A percentile compares a stretch with the other conserved stretches of the same genome.
These are phyloP conservation scores for Rugonectria rugulosa DNA, from an alignment of 2,329 filamentous ascomycete genomes.

Conservation along the genomic window DNA sequence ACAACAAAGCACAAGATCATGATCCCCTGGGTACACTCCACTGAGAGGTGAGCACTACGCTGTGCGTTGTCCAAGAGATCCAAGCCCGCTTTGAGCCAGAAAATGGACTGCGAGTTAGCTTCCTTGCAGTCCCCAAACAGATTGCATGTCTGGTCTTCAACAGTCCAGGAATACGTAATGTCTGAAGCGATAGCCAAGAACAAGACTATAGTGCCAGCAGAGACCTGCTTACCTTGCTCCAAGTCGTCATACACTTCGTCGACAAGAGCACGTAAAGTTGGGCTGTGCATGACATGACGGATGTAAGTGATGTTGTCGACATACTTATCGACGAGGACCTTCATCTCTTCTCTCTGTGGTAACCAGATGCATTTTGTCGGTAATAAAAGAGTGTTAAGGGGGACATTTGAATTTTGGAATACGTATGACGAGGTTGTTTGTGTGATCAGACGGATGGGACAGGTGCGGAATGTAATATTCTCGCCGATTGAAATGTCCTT, in stretches of 20 bases:
- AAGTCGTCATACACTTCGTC: slow-evolving; percentile 43
- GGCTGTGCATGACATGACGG: slow-evolving; percentile 43
- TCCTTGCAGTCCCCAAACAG: slow-evolving; percentile 34
- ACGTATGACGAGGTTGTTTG: slow-evolving; percentile 42
- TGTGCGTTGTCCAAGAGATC: slow-evolving; percentile 44
- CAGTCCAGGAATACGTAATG: slow-evolving; percentile 43
- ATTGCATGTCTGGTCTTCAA: slow-evolving; percentile 29
- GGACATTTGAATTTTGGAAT: slow-evolving; percentile 38
- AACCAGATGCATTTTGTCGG: slow-evolving; percentile 46
- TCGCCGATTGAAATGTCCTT: slow-evolving; percentile 44
- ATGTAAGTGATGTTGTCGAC: slow-evolving; percentile 40
- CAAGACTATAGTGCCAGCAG: slow-evolving; percentile 38
- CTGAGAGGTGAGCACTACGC: slow-evolving; percentile 31
- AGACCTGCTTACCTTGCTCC: slow-evolving; percentile 31
- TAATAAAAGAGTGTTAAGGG: slow-evolving; percentile 30
- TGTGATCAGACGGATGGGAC: slow-evolving; percentile 43
- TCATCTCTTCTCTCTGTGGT: slow-evolving; percentile 43
- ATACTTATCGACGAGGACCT: slow-evolving; percentile 42
- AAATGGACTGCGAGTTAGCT: slow-evolving; percentile 35
- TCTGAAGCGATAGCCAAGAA: slow-evolving; percentile 42
- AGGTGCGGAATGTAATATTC: slow-evolving; percentile 43
- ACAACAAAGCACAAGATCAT: slow-evolving; percentile 46
- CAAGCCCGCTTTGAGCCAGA: slow-evolving; percentile 43
- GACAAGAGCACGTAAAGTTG: slow-evolving; percentile 38
- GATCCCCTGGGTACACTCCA: slow-evolving; percentile 46